Evolutionary conservation across 805 yeast genomes (phyloP), one percentile per base, ranked within the genome.

Genomic region (Nakazawaea ishiwadae): DNA sequence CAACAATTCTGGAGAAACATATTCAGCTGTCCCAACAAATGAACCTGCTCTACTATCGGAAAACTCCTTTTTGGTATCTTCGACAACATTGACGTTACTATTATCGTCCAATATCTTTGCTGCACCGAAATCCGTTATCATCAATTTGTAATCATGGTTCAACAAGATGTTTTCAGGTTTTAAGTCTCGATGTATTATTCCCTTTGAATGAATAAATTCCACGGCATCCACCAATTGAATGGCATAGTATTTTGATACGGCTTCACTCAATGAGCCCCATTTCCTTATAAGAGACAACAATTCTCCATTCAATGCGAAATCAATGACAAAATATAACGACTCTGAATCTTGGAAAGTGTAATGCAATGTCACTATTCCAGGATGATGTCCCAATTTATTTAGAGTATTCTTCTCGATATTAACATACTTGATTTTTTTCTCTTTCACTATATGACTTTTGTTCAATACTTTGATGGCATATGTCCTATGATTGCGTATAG

Each of bases 61-160:
- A 73, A 23, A 59, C 57, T 45, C 17, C 52, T 46, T 35, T 38
- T 44, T 14, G 4, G 18, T 21, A 15, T 15, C 30, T 28, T 36
- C 38, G 19, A 32, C n/a, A 5, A 9, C 29, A 7, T 23, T 5
- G 7, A 23, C 26, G 26, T 2, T 18, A 19, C 8, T 17, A 12
- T 31, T 69, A n/a, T 55, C 59, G 2, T 75, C 76, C 12, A 86
- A 63, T 4, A 87, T 66, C 58, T 86, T 88, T 1, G 98, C 99
- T n/a, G 98, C 96, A 9, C 99, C 99, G 61, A 93, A 93, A 63
- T 93, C 99, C 2, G 98, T 93, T 43, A 93, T 81, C 75, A 90
- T 88, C 45, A 93, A 65, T 53, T 86, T 81, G 76, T 90, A 87
- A 42, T 87, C 93, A 46, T 79, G 79, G 54, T 85, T 91, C 35